Evolutionary conservation across 2,329 filamentous ascomycete species (phyloP).

Genomic region (Exserohilum turcica): DNA sequence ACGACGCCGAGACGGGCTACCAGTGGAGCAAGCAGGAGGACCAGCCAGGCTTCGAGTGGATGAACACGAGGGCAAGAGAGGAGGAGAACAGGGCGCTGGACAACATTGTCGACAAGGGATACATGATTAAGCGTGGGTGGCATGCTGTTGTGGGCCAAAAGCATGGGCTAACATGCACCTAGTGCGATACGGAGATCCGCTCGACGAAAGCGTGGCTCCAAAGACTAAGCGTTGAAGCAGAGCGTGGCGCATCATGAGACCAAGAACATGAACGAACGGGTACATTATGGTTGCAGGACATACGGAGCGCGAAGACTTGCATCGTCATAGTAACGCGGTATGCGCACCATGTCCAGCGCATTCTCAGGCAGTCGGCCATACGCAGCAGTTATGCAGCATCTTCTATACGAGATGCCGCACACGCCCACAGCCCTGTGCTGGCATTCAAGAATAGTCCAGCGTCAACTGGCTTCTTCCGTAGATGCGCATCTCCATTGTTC

Average conservation of each 20-base stretch:
- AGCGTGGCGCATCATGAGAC: not conserved
- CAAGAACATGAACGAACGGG: not conserved
- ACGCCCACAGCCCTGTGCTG: not conserved
- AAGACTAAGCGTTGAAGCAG: conserved; percentile 34
- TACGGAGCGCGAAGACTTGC: not conserved
- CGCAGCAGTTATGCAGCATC: not conserved
- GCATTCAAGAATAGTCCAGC: not conserved
- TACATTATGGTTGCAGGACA: not conserved
- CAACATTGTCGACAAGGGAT: conserved; percentile 40
- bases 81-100: conserved; percentile 45
- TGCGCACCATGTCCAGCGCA: not conserved
- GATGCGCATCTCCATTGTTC: not conserved
- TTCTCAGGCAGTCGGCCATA: not conserved
- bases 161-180: conserved; percentile 15
- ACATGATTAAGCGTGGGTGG: conserved; percentile 42
- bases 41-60: conserved; percentile 47
- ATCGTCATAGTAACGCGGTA: not conserved
- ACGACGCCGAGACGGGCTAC: conserved; percentile 42
- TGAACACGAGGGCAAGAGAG: conserved; percentile 44
- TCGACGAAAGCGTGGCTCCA: conserved; percentile 36
- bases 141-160: not conserved
- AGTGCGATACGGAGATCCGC: conserved; percentile 46
- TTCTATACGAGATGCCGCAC: not conserved
- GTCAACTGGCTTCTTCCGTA: not conserved
- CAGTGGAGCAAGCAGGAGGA: conserved; percentile 45